Evolutionary conservation across 371 early-diverging fungal species (phyloP).

Genomic region (Mortierella sp.): DNA sequence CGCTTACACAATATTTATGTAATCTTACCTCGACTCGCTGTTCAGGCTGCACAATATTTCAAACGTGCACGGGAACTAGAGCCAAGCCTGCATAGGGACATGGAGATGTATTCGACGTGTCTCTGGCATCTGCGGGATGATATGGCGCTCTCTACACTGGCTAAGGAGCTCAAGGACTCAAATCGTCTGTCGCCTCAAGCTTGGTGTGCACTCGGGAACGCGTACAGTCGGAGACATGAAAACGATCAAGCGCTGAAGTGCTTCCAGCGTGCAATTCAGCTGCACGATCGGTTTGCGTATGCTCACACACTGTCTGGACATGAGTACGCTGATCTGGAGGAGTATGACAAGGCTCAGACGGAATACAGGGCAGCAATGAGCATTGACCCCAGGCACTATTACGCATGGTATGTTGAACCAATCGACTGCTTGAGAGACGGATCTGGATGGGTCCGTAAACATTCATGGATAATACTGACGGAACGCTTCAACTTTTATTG

Average conservation of each 20-base stretch:
- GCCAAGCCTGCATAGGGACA: slow-evolving; percentile 70
- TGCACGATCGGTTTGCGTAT: slow-evolving; percentile 75
- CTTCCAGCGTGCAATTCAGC: slow-evolving; percentile 78
- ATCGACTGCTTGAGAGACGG: neutral
- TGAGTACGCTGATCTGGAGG: slow-evolving; percentile 79
- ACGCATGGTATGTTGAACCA: slow-evolving; percentile 70
- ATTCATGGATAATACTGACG: neutral
- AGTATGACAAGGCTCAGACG: slow-evolving; percentile 74
- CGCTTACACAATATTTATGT: no score
- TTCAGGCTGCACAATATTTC: slow-evolving; percentile 61
- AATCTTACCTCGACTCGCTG: neutral
- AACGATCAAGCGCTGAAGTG: slow-evolving; percentile 79
- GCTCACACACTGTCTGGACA: slow-evolving; percentile 86
- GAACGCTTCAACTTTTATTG: neutral
- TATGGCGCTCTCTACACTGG: slow-evolving; percentile 72
- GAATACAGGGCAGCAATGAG: slow-evolving; percentile 77
- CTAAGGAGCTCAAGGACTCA: slow-evolving; percentile 69
- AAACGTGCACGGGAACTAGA: slow-evolving; percentile 63
- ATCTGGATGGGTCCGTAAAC: neutral
- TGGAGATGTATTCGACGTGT: slow-evolving; percentile 81
- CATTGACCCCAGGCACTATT: slow-evolving; percentile 78
- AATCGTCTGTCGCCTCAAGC: slow-evolving; percentile 76
- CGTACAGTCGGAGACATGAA: slow-evolving; percentile 76
- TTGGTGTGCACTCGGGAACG: slow-evolving; percentile 83
- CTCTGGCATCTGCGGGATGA: slow-evolving; percentile 82